Conservation (phyloP, 495 filamentous ascomycete genomes). For the Bacidia rubella region DNA sequence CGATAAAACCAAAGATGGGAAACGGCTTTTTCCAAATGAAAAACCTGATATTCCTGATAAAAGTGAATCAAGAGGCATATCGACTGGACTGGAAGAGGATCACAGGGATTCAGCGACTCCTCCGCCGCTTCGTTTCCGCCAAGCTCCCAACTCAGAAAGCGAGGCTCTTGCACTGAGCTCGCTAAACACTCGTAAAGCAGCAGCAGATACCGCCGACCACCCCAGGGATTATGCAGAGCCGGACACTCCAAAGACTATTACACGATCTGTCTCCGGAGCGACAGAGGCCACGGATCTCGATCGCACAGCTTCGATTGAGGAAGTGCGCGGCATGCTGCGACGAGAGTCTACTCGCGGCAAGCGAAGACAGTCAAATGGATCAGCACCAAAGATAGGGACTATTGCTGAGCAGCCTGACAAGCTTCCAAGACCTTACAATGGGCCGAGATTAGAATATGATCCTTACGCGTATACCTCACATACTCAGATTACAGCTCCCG, state of each 20-base stretch:
- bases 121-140: slow-evolving; percentile 24
- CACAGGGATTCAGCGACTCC: slow-evolving; percentile 17
- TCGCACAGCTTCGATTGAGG: slow-evolving; percentile 23
- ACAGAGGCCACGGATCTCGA: slow-evolving; percentile 9
- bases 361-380: slow-evolving; percentile 17
- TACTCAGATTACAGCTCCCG: neutral
- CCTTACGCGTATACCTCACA: slow-evolving; percentile 6
- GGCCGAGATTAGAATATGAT: slow-evolving; percentile 6
- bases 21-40: slow-evolving; percentile 42
- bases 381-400: neutral
- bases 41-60: slow-evolving; percentile 19
- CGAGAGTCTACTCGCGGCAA: slow-evolving; percentile 27
- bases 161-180: slow-evolving; percentile 27
- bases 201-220: slow-evolving; percentile 28
- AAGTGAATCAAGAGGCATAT: slow-evolving; percentile 16
- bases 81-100: slow-evolving; percentile 27
- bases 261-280: slow-evolving; percentile 3
- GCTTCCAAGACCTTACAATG: slow-evolving; percentile 2
- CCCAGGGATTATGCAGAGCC: slow-evolving; percentile 8
- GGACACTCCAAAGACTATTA: slow-evolving; percentile 9
- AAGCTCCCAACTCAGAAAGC: slow-evolving; percentile 26
- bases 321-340: slow-evolving; percentile 25
- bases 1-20: slow-evolving; percentile 45
- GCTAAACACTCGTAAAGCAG: slow-evolving; percentile 30
- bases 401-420: neutral